phyloP scores from a whole-genome alignment of 2,329 filamentous ascomycete genomes.

The Beauveria scarabaeidicola region DNA sequence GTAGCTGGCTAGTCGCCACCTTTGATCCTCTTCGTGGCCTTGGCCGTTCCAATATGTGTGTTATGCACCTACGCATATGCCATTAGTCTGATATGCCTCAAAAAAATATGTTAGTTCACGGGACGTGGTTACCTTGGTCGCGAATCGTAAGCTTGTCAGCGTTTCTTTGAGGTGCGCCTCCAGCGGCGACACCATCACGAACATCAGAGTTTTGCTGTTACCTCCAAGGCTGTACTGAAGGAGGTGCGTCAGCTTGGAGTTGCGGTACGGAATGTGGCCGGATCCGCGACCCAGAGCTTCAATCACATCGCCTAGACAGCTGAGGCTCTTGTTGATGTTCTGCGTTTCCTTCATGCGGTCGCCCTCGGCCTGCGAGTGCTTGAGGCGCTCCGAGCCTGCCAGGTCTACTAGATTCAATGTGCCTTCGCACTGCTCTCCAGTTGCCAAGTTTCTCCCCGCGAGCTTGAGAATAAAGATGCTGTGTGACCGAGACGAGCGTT shows the following conservation, averaged over 20 bases:
- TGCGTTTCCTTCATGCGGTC: conserved; percentile 89
- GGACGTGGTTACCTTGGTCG: conserved; percentile 62
- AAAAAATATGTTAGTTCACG: not conserved
- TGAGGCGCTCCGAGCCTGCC: conserved; percentile 83
- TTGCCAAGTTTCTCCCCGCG: conserved; percentile 60
- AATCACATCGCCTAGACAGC: conserved; percentile 89
- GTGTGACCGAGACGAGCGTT: conserved; percentile 87
- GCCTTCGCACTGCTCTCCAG: conserved; percentile 78
- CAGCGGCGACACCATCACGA: conserved; percentile 93
- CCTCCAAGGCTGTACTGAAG: conserved; percentile 91
- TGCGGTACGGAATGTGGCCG: conserved; percentile 83
- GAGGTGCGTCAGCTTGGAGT: conserved; percentile 93
- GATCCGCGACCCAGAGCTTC: conserved; percentile 80
- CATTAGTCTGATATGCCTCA: conserved; percentile 10
- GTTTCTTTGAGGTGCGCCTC: conserved; percentile 89
- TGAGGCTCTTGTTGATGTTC: conserved; percentile 92
- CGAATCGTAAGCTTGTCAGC: conserved; percentile 88
- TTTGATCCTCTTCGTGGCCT: conserved; percentile 57
- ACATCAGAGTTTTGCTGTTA: conserved; percentile 97
- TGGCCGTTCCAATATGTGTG: conserved; percentile 86
- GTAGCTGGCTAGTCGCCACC: conserved; percentile 21
- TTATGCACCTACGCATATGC: conserved; percentile 56
- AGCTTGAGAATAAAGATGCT: conserved; percentile 91
- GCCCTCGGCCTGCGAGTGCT: conserved; percentile 78
- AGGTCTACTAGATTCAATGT: conserved; percentile 94